Conservation (phyloP, 805 yeast genomes). For the Yarrowia yakushimensis region DNA sequence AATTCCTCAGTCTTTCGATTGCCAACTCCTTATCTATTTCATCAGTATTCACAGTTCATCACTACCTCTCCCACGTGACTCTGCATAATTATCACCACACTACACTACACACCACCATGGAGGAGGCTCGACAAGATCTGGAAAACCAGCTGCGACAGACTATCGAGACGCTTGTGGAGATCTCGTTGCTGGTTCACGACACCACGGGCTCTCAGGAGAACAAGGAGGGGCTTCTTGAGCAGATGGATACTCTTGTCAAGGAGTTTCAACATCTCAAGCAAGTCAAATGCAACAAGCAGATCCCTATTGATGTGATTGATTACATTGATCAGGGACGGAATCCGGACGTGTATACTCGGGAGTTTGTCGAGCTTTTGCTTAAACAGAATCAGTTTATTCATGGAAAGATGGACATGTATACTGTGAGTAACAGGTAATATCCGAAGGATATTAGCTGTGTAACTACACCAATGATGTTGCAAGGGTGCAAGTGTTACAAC, state of each 20-base stretch:
- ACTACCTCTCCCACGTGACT: neutral
- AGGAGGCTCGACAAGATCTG: constrained; percentile 27
- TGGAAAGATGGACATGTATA: constrained; percentile 75
- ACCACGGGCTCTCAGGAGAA: constrained; percentile 86
- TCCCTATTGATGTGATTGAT: constrained; percentile 78
- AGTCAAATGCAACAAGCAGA: constrained; percentile 26
- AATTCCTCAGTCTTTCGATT: too few species aligned
- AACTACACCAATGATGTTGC: too few species aligned
- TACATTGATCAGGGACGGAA: constrained; percentile 96
- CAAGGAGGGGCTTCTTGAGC: constrained; percentile 49
- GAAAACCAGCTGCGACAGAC: constrained; percentile 47
- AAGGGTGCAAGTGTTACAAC: too few species aligned
- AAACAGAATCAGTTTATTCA: constrained; percentile 82
- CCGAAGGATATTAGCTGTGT: too few species aligned
- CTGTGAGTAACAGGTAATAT: constrained; percentile 11
- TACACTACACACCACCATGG: neutral
- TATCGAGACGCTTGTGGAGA: constrained; percentile 78
- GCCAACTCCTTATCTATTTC: too few species aligned
- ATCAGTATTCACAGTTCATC: too few species aligned
- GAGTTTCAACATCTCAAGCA: constrained; percentile 39
- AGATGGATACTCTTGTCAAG: constrained; percentile 30
- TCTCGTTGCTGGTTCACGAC: constrained; percentile 91
- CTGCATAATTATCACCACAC: neutral
- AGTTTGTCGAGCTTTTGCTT: constrained; percentile 90
- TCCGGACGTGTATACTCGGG: constrained; percentile 95